Percentiles rank a stretch among this genome's conserved stretches.
Evolutionary conservation across 352 stramenopile genomes (phyloP).

Genomic region (Phytopythium sindhum): DNA sequence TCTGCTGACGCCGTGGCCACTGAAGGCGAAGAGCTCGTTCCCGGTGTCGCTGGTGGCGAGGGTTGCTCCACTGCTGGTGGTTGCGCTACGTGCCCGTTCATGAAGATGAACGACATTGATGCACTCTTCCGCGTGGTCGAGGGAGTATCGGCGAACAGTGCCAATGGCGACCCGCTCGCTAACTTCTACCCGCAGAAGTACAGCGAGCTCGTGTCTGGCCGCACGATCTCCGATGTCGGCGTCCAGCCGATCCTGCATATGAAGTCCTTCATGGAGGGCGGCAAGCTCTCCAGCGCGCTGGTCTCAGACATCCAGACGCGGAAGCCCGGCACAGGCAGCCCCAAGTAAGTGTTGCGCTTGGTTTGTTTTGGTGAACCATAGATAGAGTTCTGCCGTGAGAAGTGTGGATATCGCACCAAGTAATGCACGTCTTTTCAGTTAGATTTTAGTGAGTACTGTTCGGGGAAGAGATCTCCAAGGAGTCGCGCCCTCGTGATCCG

Average conservation of each 20-base stretch:
- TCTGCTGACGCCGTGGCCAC: slow-evolving; percentile 90
- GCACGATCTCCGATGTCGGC: slow-evolving; percentile 90
- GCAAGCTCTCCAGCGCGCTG: slow-evolving; percentile 78
- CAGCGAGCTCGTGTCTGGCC: slow-evolving; percentile 86
- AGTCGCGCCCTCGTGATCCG: neutral
- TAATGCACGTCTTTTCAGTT: neutral
- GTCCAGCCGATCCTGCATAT: slow-evolving; percentile 97
- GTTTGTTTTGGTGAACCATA: neutral
- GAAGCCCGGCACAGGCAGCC: slow-evolving; percentile 50
- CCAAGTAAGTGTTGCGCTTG: slow-evolving; percentile 21
- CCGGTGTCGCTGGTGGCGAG: slow-evolving; percentile 91
- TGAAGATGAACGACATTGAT: slow-evolving; percentile 99
- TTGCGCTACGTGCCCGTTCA: slow-evolving; percentile 97
- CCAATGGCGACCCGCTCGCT: slow-evolving; percentile 54
- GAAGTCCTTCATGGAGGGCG: slow-evolving; percentile 93
- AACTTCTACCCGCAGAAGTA: slow-evolving; percentile 93
- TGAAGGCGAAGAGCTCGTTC: slow-evolving; percentile 80
- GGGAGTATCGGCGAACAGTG: slow-evolving; percentile 37
- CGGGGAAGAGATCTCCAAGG: neutral
- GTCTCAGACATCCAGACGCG: slow-evolving; percentile 83
- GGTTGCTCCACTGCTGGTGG: slow-evolving; percentile 95
- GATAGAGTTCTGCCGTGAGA: neutral
- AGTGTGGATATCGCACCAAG: neutral
- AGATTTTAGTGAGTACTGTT: neutral
- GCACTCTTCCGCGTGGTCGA: slow-evolving; percentile 91